Conservation (phyloP, 306 rosid species). For the Castanospermum australe region DNA sequence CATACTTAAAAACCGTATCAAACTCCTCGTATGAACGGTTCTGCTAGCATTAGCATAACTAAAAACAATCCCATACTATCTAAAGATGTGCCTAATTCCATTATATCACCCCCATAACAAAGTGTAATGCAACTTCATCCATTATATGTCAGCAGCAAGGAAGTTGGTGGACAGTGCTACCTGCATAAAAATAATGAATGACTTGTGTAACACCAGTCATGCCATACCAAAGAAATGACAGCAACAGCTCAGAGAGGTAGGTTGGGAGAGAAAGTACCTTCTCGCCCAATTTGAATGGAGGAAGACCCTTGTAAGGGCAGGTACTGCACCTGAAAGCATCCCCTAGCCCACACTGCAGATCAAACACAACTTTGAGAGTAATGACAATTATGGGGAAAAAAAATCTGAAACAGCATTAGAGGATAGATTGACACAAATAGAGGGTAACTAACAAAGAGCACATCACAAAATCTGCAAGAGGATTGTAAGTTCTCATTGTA, state of each 20-base stretch:
- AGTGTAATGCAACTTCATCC: neutral
- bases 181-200: slow-evolving; percentile 40
- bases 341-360: slow-evolving; percentile 91
- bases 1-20: neutral
- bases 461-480: neutral
- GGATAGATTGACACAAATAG: neutral
- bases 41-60: neutral
- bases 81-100: neutral
- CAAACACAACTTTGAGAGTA: slow-evolving; percentile 34
- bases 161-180: slow-evolving; percentile 62
- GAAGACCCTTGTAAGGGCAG: slow-evolving; percentile 97
- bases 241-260: neutral
- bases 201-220: neutral
- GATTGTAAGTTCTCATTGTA: neutral
- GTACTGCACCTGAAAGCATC: slow-evolving; percentile 96
- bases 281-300: slow-evolving; percentile 89
- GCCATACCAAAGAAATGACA: neutral
- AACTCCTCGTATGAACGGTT: slow-evolving; percentile 12
- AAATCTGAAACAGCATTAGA: neutral
- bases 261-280: slow-evolving; percentile 54
- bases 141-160: slow-evolving; percentile 79
- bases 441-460: neutral
- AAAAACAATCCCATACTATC: neutral
- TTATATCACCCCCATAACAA: neutral
- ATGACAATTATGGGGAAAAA: neutral